A percentile compares a stretch with the other conserved stretches of the same genome.
These are phyloP conservation scores for Symbiodinium pilosum DNA, from an alignment of 73 alveolate genomes.

Conservation along the genomic window DNA sequence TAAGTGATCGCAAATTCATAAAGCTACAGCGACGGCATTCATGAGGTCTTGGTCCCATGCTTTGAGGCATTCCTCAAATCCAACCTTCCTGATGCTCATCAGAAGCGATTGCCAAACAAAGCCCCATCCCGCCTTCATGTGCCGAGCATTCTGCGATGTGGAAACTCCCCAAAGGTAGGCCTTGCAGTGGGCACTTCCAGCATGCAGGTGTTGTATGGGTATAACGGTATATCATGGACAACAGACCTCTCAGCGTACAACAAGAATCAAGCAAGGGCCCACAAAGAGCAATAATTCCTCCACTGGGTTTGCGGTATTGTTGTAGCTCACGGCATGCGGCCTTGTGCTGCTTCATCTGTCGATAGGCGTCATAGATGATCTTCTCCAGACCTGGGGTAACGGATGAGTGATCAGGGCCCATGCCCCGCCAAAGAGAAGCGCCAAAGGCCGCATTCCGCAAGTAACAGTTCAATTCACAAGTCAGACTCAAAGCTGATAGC, in stretches of 20 bases:
- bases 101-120: neutral
- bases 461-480: no score
- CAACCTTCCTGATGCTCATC: neutral
- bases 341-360: slow-evolving; percentile 39
- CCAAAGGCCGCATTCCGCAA: no score
- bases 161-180: slow-evolving; percentile 87
- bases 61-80: no score
- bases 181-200: neutral
- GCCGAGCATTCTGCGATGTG: slow-evolving; percentile 91
- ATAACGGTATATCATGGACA: no score
- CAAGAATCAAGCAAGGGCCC: no score
- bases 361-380: slow-evolving; percentile 67
- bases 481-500: no score
- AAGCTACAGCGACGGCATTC: no score
- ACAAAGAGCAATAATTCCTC: neutral
- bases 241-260: no score
- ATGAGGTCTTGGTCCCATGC: neutral
- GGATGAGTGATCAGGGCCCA: no score
- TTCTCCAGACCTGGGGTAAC: slow-evolving; percentile 20
- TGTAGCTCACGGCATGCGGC: neutral
- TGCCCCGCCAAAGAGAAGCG: no score
- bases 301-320: neutral
- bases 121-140: slow-evolving; percentile 24
- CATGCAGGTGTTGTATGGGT: no score
- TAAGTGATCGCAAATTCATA: neutral